phyloP scores from a whole-genome alignment of 257 asterid species.

The Primulina tabacum region DNA sequence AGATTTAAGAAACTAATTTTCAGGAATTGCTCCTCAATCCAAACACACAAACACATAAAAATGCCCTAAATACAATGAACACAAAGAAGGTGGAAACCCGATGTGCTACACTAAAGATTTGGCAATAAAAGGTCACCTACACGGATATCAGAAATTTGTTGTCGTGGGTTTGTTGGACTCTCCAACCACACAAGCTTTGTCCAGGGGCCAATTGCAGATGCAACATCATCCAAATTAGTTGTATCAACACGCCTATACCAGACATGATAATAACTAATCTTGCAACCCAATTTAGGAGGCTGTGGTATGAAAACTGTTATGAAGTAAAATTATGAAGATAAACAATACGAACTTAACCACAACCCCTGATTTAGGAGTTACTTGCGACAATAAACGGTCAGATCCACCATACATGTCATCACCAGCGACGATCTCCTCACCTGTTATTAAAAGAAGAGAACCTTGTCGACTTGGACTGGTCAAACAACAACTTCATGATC shows the following conservation, averaged over 20 bases:
- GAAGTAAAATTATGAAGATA: conserved; percentile 14
- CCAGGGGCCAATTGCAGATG: conserved; percentile 56
- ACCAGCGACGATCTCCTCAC: conserved; percentile 90
- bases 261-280: conserved; percentile 15
- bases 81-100: not conserved
- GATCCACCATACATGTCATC: conserved; percentile 98
- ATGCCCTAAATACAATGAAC: not conserved
- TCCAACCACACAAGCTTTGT: conserved; percentile 98
- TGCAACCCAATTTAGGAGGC: conserved; percentile 4
- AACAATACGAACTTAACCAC: conserved; percentile 64
- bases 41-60: not conserved
- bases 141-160: conserved; percentile 80
- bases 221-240: conserved; percentile 69
- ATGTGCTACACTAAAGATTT: not conserved
- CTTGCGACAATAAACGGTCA: conserved; percentile 81
- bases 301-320: not conserved
- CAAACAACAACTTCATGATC: conserved; percentile 18
- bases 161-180: conserved; percentile 97
- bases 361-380: conserved; percentile 73
- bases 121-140: conserved; percentile 35
- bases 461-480: conserved; percentile 3
- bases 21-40: not conserved
- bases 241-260: conserved; percentile 78
- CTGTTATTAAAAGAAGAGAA: conserved; percentile 33
- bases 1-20: not conserved